phyloP scores from a whole-genome alignment of 78 protist species.

The Monocercomonoides exilis region DNA sequence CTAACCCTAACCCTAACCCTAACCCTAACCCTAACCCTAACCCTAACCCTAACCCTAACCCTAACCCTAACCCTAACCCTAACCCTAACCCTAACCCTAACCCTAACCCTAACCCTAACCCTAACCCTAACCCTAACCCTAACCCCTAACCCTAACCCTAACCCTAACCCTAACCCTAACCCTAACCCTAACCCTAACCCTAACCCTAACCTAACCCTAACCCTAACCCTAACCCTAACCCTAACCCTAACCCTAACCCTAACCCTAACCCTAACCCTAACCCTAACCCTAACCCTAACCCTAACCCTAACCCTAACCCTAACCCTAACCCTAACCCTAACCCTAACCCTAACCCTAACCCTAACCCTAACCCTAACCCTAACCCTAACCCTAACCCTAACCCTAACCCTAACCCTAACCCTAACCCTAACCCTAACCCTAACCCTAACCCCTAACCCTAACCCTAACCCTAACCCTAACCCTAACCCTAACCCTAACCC shows the following conservation, averaged over 20 bases:
- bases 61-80: conserved; percentile 10
- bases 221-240: conserved; percentile 10
- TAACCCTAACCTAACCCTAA: too few species aligned
- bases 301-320: conserved; percentile 10
- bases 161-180: too few species aligned
- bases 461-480: conserved; percentile 9
- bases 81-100: conserved; percentile 9
- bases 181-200: conserved; percentile 10
- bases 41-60: conserved; percentile 10
- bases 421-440: too few species aligned
- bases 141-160: too few species aligned
- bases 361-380: conserved; percentile 10
- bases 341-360: conserved; percentile 4
- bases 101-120: conserved; percentile 10
- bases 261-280: conserved; percentile 9
- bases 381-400: conserved; percentile 9
- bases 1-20: conserved; percentile 10
- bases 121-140: conserved; percentile 9
- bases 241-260: conserved; percentile 10
- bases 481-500: conserved; percentile 10
- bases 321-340: neutral
- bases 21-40: conserved; percentile 6
- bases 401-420: conserved; percentile 7
- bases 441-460: too few species aligned
- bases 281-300: conserved; percentile 10